Percentiles rank a stretch among this genome's conserved stretches.
Conservation (phyloP, 2,329 filamentous ascomycete genomes). For the Ophiostoma perfectum region DNA sequence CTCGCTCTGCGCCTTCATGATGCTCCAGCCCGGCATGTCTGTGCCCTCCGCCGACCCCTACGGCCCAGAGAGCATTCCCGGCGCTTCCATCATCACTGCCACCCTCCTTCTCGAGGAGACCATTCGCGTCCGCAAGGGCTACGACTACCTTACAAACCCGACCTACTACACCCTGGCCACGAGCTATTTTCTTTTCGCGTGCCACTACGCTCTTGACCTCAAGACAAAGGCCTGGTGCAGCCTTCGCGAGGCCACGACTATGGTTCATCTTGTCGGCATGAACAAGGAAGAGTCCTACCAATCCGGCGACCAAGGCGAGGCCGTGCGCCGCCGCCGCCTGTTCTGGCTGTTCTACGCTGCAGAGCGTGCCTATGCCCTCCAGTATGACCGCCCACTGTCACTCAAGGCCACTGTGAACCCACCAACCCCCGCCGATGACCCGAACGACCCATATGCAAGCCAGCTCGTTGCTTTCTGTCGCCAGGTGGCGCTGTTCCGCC, state of each 20-base stretch:
- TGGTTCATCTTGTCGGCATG: slow-evolving; percentile 58
- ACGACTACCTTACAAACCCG: slow-evolving; percentile 54
- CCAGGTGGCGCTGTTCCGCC: slow-evolving; percentile 58
- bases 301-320: slow-evolving; percentile 54
- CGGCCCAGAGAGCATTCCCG: slow-evolving; percentile 52
- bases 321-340: slow-evolving; percentile 58
- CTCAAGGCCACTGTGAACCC: slow-evolving; percentile 63
- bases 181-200: slow-evolving; percentile 74
- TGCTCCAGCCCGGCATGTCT: slow-evolving; percentile 63
- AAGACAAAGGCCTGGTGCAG: slow-evolving; percentile 77
- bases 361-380: slow-evolving; percentile 67
- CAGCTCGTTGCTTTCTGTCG: slow-evolving; percentile 54
- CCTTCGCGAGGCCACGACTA: slow-evolving; percentile 68
- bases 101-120: slow-evolving; percentile 64
- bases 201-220: slow-evolving; percentile 64
- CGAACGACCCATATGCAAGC: slow-evolving; percentile 48
- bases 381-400: slow-evolving; percentile 63
- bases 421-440: slow-evolving; percentile 58
- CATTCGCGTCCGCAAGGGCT: slow-evolving; percentile 57
- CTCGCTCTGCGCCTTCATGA: slow-evolving; percentile 61
- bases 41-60: slow-evolving; percentile 50
- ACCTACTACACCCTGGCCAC: slow-evolving; percentile 58
- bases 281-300: slow-evolving; percentile 59
- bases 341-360: slow-evolving; percentile 70
- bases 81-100: slow-evolving; percentile 57